Evolutionary conservation across 2,329 filamentous ascomycete genomes (phyloP).

Genomic region (Xylariaceae sp.): DNA sequence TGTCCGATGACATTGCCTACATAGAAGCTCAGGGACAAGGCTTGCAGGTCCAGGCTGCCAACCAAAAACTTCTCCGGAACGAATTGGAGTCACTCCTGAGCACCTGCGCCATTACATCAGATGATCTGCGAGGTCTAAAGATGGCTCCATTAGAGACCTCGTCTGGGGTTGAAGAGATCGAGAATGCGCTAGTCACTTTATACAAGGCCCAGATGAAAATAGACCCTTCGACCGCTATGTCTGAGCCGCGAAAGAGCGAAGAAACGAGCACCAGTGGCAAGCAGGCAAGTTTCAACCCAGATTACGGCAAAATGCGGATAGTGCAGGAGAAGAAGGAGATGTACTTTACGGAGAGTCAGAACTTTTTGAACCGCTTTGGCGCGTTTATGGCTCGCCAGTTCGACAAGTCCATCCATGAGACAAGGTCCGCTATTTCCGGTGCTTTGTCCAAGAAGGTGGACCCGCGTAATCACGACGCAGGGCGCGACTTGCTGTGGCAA

Average conservation of each 20-base stretch:
- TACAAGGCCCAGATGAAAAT: constrained; percentile 95
- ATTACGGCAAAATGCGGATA: constrained; percentile 86
- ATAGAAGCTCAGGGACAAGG: constrained; percentile 97
- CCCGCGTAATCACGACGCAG: constrained; percentile 63
- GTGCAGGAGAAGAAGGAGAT: constrained; percentile 92
- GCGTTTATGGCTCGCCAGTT: constrained; percentile 82
- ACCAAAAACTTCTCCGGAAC: constrained; percentile 88
- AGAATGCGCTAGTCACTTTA: constrained; percentile 70
- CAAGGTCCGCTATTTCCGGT: constrained; percentile 60
- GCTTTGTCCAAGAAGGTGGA: constrained; percentile 66
- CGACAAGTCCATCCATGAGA: constrained; percentile 67
- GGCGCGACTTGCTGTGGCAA: constrained; percentile 75
- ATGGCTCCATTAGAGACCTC: constrained; percentile 68
- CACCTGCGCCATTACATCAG: constrained; percentile 80
- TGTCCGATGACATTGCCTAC: constrained; percentile 93
- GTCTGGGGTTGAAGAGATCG: constrained; percentile 71
- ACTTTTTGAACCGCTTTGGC: constrained; percentile 75
- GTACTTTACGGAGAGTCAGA: constrained; percentile 70
- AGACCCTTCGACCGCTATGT: constrained; percentile 68
- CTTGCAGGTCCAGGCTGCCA: constrained; percentile 92
- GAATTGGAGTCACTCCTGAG: constrained; percentile 86
- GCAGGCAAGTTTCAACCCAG: constrained; percentile 57
- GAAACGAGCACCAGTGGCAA: constrained; percentile 46
- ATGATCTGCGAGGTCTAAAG: constrained; percentile 70
- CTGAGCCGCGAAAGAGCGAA: constrained; percentile 45